Conservation (phyloP, 345 rosid species). For the Lepidium aucheri region DNA sequence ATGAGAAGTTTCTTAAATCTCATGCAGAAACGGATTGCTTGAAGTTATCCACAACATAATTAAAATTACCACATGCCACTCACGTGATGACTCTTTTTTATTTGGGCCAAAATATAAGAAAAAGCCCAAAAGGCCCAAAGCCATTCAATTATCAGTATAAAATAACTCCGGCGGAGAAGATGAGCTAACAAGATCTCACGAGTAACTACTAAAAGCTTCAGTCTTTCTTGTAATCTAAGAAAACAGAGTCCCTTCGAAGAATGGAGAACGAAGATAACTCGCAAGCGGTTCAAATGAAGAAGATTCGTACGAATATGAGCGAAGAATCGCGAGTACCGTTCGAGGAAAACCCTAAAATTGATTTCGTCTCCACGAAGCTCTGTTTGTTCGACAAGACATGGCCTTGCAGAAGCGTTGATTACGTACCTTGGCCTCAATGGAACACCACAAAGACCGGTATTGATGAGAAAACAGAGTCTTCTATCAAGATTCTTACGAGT, state of each 20-base stretch:
- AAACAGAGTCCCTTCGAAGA: too few relatives aligned
- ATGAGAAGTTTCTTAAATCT: too few relatives aligned
- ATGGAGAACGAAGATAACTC: too few relatives aligned
- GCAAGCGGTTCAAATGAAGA: not conserved
- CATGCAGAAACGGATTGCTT: too few relatives aligned
- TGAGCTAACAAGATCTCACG: not conserved
- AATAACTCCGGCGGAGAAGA: not conserved
- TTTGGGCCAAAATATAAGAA: not conserved
- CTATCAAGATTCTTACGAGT: not conserved
- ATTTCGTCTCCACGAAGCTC: not conserved
- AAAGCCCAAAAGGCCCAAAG: not conserved
- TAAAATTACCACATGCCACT: not conserved
- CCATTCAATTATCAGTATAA: too few relatives aligned
- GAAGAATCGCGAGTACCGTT: too few relatives aligned
- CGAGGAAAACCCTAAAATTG: too few relatives aligned
- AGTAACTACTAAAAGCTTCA: not conserved
- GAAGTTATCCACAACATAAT: too few relatives aligned
- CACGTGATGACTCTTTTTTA: not conserved
- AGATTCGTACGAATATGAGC: not conserved
- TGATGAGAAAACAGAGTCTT: too few relatives aligned
- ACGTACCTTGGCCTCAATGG: too few relatives aligned
- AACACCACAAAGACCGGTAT: too few relatives aligned
- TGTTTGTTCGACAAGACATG: not conserved
- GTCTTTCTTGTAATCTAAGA: not conserved
- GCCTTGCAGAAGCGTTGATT: not conserved